Percentiles rank a stretch among this genome's conserved stretches.
Evolutionary conservation across 495 filamentous ascomycete species (phyloP).

Genomic region (Aspergillus coremiiformis): DNA sequence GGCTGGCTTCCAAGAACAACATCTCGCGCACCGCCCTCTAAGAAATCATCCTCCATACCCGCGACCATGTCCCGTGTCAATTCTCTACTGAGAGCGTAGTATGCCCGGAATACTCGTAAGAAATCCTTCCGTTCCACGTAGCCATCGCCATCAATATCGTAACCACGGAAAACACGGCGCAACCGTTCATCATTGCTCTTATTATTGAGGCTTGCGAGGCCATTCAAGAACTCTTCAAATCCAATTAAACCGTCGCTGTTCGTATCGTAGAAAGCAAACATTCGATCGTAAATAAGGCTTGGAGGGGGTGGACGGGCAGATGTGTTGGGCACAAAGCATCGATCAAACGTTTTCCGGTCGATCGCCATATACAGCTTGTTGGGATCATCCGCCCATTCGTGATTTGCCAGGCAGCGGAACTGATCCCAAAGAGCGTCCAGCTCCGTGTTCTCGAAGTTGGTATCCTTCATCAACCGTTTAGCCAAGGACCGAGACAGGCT

Average conservation of each 20-base stretch:
- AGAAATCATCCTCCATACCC: constrained; percentile 69
- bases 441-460: constrained; percentile 72
- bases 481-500: constrained; percentile 56
- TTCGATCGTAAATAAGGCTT: constrained; percentile 87
- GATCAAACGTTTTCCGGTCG: constrained; percentile 83
- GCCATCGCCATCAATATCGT: constrained; percentile 87
- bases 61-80: constrained; percentile 78
- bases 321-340: constrained; percentile 76
- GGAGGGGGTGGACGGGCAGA: constrained; percentile 68
- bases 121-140: constrained; percentile 85
- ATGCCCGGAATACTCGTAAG: constrained; percentile 81
- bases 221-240: constrained; percentile 86
- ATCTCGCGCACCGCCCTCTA: constrained; percentile 65
- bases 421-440: constrained; percentile 94
- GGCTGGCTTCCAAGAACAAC: constrained; percentile 70
- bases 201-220: constrained; percentile 71
- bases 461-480: constrained; percentile 59
- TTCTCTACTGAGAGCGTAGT: constrained; percentile 78
- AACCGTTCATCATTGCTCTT: constrained; percentile 60
- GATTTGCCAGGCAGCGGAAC: constrained; percentile 84
- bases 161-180: constrained; percentile 73
- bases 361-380: constrained; percentile 72
- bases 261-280: constrained; percentile 94
- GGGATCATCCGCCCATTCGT: constrained; percentile 78
- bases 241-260: constrained; percentile 83